Evolutionary conservation across 2,329 filamentous ascomycete genomes (phyloP).

Genomic region (Fusarium newnesense): DNA sequence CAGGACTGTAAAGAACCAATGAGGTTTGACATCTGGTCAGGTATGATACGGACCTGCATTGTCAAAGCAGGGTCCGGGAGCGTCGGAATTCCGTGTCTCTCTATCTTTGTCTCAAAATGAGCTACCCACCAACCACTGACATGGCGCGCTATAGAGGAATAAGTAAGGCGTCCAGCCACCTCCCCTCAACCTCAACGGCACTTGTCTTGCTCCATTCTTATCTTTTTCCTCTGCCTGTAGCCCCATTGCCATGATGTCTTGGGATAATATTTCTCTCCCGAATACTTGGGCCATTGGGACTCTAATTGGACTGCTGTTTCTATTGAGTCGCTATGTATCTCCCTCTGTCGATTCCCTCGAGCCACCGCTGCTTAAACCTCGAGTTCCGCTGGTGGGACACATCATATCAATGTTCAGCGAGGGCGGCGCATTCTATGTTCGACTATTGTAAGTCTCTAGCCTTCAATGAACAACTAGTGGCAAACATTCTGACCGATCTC

Average conservation of each 20-base stretch:
- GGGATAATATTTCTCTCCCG: background rate
- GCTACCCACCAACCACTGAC: background rate
- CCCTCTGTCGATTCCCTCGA: constrained; percentile 17
- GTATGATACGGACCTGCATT: background rate
- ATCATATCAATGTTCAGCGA: constrained; percentile 26
- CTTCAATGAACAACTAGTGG: too few relatives aligned
- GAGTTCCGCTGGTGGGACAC: constrained; percentile 29
- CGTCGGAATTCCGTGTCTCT: background rate
- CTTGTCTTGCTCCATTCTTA: background rate
- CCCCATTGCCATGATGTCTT: background rate
- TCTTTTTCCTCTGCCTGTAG: background rate
- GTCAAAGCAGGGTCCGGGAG: background rate
- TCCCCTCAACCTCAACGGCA: background rate
- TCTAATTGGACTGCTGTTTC: background rate
- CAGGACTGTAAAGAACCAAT: background rate
- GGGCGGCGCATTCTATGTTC: constrained; percentile 21
- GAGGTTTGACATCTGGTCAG: background rate
- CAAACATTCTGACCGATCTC: background rate
- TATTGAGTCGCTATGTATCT: background rate
- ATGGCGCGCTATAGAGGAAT: background rate
- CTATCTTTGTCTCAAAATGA: background rate
- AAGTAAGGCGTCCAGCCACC: too few relatives aligned
- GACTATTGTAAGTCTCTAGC: constrained; percentile 7
- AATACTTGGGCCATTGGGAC: background rate
- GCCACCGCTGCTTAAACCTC: constrained; percentile 23